Percentiles rank a stretch among this genome's conserved stretches.
phyloP scores from a whole-genome alignment of 805 yeast genomes.

The Priceomyces castillae region DNA sequence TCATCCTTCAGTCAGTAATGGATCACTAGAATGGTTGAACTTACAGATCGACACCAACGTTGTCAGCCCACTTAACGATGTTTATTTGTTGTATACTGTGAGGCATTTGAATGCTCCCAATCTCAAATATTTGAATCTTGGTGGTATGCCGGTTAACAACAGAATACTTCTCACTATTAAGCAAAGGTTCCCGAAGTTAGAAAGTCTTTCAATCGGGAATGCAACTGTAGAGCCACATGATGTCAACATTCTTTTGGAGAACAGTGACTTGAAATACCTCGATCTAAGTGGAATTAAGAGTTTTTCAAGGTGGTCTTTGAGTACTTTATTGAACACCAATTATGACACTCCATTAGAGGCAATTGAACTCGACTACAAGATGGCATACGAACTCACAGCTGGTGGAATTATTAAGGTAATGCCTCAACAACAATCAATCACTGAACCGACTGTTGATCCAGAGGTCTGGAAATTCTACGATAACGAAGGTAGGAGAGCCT shows the following conservation, averaged over 20 bases:
- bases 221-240: conserved; percentile 36
- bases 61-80: conserved; percentile 53
- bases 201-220: conserved; percentile 44
- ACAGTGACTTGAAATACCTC: conserved; percentile 48
- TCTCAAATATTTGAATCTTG: conserved; percentile 54
- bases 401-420: conserved; percentile 32
- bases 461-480: conserved; percentile 52
- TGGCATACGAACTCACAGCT: conserved; percentile 47
- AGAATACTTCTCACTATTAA: conserved; percentile 38
- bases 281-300: conserved; percentile 65
- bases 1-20: conserved; percentile 59
- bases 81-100: conserved; percentile 46
- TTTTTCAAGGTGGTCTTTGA: conserved; percentile 55
- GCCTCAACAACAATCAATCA: conserved; percentile 29
- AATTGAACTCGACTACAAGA: conserved; percentile 62
- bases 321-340: conserved; percentile 26
- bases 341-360: conserved; percentile 44
- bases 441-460: conserved; percentile 25
- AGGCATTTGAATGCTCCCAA: conserved; percentile 43
- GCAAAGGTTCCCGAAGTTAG: conserved; percentile 37
- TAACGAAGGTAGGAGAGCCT: conserved; percentile 73
- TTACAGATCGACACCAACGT: conserved; percentile 63
- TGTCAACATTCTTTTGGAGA: conserved; percentile 32
- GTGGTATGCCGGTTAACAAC: conserved; percentile 58
- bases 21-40: conserved; percentile 62